Base-by-base conservation (phyloP, 208 protist genomes). In the Leishmania arabica region DNA sequence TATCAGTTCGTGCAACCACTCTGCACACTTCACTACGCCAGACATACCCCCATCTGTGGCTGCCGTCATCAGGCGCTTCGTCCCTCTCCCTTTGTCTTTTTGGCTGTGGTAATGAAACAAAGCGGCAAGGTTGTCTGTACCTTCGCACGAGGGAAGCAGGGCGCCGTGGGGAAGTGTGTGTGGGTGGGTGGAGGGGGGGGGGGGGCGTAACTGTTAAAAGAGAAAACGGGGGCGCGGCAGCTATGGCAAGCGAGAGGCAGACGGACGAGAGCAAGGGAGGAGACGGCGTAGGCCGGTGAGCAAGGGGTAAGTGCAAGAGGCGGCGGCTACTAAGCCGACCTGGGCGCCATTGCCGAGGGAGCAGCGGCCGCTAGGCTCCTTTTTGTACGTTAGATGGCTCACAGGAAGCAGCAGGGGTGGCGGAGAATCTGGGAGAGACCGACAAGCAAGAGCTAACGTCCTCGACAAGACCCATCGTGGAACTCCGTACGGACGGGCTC, bases 1-100 rank as follows among this genome's bases (percentile, higher is more conserved):
- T 27, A 78, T 37, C 17, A 7, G 19, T 24, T 49, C 17, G 21
- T 78, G 71, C 69, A 85, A 19, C 76, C 77, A 81, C 3, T 70
- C 81, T 0, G 71, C 77, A 9, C 53, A 85, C 45, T 5, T 78
- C 3, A 66, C 37, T 4, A 85, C 40, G 21, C 19, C 40, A 2
- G 74, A 58, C 34, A 19, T 8, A 8, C 21, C 15, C 53, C 51
- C 47, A 45, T 47, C 72, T 11, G 69, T 53, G 11, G 1, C 45
- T 53, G 31, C 72, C 19, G 75, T 40, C 51, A 77, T 70, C 27
- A 24, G 58, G 2, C 3, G 3, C 19, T 27, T 17, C 21, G 58
- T 9, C 40, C 40, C 13, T 31, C n/a, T 53, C 27, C 6, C 24
- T 77, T 6, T 42, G 31, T 40, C 17, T 78, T 19, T 73, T 24